Conservation (phyloP, 1,284 basidiomycete genomes). For the Ganoderma sinense region DNA sequence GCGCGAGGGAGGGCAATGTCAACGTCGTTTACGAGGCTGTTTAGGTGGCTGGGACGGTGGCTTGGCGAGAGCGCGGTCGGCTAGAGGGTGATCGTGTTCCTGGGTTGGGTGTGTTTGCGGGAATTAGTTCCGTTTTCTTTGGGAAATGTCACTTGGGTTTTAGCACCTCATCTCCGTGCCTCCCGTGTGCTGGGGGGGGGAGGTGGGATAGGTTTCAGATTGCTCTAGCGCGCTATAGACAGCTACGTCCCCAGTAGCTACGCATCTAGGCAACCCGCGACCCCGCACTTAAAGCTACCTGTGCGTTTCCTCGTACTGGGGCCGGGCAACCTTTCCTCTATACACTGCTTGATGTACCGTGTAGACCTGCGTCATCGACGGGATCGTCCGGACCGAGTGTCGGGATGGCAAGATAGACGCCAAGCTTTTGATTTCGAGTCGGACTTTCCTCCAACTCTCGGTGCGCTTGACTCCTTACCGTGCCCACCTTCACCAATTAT, state of each 20-base stretch:
- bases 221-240: no score
- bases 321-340: no score
- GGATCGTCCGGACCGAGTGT: not conserved
- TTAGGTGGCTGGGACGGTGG: not conserved
- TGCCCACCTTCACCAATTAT: not conserved
- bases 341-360: no score
- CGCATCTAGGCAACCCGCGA: no score
- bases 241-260: no score
- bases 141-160: not conserved
- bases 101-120: not conserved
- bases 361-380: no score
- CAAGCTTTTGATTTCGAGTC: not conserved
- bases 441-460: not conserved
- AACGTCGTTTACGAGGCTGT: conserved; percentile 31
- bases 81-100: not conserved
- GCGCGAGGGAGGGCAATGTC: conserved; percentile 39
- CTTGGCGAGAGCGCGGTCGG: no score
- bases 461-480: not conserved
- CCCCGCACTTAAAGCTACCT: no score
- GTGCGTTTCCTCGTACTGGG: no score
- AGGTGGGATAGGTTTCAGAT: no score
- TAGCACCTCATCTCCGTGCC: not conserved
- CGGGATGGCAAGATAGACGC: not conserved
- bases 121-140: not conserved
- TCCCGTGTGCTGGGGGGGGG: no score